phyloP scores from a whole-genome alignment of 1,284 basidiomycete genomes.

The Cutaneotrichosporon sp. region DNA sequence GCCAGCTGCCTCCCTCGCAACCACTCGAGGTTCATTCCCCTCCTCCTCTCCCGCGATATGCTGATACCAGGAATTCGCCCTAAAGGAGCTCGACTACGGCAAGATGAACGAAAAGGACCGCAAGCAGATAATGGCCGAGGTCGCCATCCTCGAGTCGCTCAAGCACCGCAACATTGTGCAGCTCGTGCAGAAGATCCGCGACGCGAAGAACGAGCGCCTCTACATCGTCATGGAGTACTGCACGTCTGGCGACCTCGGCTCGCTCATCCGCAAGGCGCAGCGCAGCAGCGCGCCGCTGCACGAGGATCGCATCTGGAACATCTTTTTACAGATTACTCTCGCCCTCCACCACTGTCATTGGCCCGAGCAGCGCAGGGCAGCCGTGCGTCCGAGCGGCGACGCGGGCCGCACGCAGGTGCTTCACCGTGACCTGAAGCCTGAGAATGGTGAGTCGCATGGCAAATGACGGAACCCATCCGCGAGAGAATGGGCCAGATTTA shows the following conservation, averaged over 20 bases:
- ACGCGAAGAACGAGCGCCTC: slow-evolving; percentile 82
- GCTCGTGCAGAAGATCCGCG: slow-evolving; percentile 64
- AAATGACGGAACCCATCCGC: background rate
- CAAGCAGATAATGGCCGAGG: slow-evolving; percentile 96
- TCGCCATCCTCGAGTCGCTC: slow-evolving; percentile 93
- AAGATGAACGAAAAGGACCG: slow-evolving; percentile 88
- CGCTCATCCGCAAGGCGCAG: slow-evolving; percentile 65
- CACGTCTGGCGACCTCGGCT: slow-evolving; percentile 86
- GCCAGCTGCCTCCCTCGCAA: too few species aligned
- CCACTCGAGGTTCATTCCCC: background rate
- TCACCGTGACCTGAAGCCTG: slow-evolving; percentile 93
- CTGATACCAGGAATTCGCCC: slow-evolving; percentile 68
- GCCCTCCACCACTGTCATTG: slow-evolving; percentile 87
- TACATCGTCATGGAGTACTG: slow-evolving; percentile 98
- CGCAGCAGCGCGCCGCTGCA: slow-evolving; percentile 63
- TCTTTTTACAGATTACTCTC: slow-evolving; percentile 88
- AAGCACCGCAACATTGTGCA: slow-evolving; percentile 89
- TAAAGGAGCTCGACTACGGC: slow-evolving; percentile 94
- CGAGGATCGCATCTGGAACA: slow-evolving; percentile 92
- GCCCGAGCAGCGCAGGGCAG: slow-evolving; percentile 41
- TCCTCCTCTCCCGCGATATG: slow-evolving; percentile 1
- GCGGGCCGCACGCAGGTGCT: slow-evolving; percentile 63
- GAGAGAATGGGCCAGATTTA: background rate
- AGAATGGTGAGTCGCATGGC: slow-evolving; percentile 69
- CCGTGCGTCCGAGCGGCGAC: background rate